These are phyloP conservation scores for Bauhinia variegata DNA, from an alignment of 306 rosid genomes.

Conservation along the genomic window DNA sequence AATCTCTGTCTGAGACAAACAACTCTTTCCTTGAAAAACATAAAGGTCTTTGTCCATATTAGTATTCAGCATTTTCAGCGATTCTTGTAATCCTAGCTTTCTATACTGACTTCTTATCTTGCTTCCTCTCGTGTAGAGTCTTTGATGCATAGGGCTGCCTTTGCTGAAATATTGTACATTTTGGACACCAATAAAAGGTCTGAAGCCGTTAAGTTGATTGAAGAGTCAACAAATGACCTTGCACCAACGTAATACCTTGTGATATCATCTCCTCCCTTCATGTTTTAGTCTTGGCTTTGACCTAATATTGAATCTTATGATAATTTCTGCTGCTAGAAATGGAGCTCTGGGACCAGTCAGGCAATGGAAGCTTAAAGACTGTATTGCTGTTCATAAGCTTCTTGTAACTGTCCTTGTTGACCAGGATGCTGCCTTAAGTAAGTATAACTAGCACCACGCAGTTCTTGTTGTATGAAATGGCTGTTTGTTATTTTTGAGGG, in stretches of 20 bases:
- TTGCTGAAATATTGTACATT: constrained; percentile 71
- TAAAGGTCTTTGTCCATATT: constrained; percentile 56
- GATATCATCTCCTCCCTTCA: constrained; percentile 18
- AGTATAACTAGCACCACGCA: constrained; percentile 38
- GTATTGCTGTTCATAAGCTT: constrained; percentile 74
- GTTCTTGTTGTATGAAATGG: too few relatives aligned
- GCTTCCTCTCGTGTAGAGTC: constrained; percentile 71
- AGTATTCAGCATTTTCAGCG: constrained; percentile 11
- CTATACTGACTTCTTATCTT: constrained; percentile 6
- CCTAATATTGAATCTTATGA: constrained; percentile 22
- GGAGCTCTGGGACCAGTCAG: constrained; percentile 72
- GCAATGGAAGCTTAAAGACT: constrained; percentile 84
- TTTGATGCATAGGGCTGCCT: constrained; percentile 90
- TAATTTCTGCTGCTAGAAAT: constrained; percentile 48
- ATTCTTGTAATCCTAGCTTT: constrained; percentile 21
- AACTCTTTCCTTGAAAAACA: constrained; percentile 71
- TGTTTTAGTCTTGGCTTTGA: not conserved
- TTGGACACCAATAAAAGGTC: constrained; percentile 68
- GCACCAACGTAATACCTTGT: constrained; percentile 56
- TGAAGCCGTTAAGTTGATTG: constrained; percentile 78
- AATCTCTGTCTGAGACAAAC: constrained; percentile 79
- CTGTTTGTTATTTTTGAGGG: not conserved
- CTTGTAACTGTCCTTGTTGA: constrained; percentile 68
- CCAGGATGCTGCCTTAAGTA: constrained; percentile 69
- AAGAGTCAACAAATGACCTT: constrained; percentile 65